These are phyloP conservation scores for Monosporozyma unispora DNA, from an alignment of 805 yeast species.

Conservation along the genomic window DNA sequence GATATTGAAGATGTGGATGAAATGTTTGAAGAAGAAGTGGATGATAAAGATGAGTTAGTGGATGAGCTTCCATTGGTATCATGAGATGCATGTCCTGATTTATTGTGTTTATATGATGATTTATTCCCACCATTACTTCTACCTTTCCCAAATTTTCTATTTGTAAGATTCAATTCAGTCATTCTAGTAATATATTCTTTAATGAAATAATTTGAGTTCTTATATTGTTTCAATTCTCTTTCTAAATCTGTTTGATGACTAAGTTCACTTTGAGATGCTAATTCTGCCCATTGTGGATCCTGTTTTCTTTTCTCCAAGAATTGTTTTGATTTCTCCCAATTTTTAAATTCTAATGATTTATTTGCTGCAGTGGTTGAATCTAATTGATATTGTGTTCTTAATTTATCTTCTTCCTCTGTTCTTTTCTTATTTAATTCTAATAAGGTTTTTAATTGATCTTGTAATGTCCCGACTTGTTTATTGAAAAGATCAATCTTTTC, in stretches of 20 bases:
- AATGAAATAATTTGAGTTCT: conserved; percentile 14
- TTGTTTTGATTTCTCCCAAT: conserved; percentile 24
- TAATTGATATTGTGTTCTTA: conserved; percentile 38
- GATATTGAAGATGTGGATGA: not conserved
- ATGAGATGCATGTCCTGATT: not conserved
- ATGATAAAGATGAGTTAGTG: not conserved
- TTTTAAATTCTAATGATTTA: conserved; percentile 25
- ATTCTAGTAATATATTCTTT: conserved; percentile 16
- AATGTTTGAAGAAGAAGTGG: not conserved
- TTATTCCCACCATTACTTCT: not conserved
- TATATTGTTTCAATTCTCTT: conserved; percentile 9
- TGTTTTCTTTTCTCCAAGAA: conserved; percentile 24
- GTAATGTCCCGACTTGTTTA: not conserved
- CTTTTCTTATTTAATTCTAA: conserved; percentile 42
- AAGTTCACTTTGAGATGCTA: conserved; percentile 13
- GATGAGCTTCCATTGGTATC: not conserved
- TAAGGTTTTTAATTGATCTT: conserved; percentile 34
- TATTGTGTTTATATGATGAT: not conserved
- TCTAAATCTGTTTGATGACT: conserved; percentile 9
- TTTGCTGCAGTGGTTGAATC: conserved; percentile 42
- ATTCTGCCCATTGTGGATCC: conserved; percentile 29
- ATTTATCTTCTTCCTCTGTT: conserved; percentile 21
- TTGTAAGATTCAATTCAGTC: conserved; percentile 1
- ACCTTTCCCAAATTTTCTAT: not conserved
- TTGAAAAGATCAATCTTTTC: not conserved